Evolutionary conservation across 345 rosid species (phyloP).

Genomic region (Moricandia arvensis): DNA sequence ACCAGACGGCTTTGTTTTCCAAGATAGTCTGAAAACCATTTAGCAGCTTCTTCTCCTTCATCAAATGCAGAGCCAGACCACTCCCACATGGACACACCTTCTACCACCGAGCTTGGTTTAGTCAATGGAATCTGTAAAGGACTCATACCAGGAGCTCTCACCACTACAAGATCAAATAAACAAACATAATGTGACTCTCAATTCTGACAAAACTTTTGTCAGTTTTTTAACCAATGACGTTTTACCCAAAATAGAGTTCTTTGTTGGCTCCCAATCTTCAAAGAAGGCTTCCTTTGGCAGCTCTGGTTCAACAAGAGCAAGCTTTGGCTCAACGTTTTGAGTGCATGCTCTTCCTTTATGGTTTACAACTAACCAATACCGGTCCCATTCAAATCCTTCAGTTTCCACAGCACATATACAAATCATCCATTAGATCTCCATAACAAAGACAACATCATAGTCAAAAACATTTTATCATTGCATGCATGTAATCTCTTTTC

Average conservation of each 20-base stretch:
- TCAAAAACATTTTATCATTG: background rate
- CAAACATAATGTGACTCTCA: background rate
- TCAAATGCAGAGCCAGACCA: slow-evolving; percentile 96
- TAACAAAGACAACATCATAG: background rate
- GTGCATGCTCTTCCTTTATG: slow-evolving; percentile 74
- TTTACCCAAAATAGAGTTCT: slow-evolving; percentile 60
- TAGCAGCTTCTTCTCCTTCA: slow-evolving; percentile 81
- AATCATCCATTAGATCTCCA: background rate
- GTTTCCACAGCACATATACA: background rate
- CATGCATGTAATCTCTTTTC: background rate
- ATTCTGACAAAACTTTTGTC: background rate
- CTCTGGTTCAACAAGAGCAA: slow-evolving; percentile 62
- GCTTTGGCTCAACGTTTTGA: slow-evolving; percentile 82
- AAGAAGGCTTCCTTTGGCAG: slow-evolving; percentile 65
- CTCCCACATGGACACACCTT: slow-evolving; percentile 79
- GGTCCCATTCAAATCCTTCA: slow-evolving; percentile 84
- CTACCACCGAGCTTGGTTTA: slow-evolving; percentile 42
- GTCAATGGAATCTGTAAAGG: slow-evolving; percentile 56
- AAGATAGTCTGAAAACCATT: slow-evolving; percentile 78
- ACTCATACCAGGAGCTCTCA: slow-evolving; percentile 80
- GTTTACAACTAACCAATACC: slow-evolving; percentile 79
- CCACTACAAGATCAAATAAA: slow-evolving; percentile 39
- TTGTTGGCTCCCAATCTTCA: slow-evolving; percentile 69
- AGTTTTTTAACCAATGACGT: background rate
- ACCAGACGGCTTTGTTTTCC: slow-evolving; percentile 77